Percentiles rank a stretch among this genome's conserved stretches.
phyloP scores from a whole-genome alignment of 768 basidiomycete species.

The Termitomyces sp. region DNA sequence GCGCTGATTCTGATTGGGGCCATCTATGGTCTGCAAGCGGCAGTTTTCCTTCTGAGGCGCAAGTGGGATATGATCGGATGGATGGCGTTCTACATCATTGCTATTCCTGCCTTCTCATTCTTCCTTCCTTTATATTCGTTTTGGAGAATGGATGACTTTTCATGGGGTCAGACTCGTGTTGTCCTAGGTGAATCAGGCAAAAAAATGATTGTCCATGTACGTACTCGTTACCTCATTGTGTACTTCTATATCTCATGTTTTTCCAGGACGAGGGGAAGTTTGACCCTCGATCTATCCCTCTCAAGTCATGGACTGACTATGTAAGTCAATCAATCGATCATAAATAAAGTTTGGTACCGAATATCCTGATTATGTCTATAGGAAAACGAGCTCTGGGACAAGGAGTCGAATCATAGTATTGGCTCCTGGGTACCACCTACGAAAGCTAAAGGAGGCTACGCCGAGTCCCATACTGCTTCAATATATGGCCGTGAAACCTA shows the following conservation, averaged over 20 bases:
- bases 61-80: slow-evolving; percentile 99
- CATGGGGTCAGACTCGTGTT: slow-evolving; percentile 90
- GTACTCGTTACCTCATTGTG: slow-evolving; percentile 23
- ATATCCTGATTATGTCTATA: slow-evolving; percentile 24
- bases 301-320: slow-evolving; percentile 97
- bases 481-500: slow-evolving; percentile 86
- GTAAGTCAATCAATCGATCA: slow-evolving; percentile 39
- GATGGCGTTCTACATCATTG: slow-evolving; percentile 95
- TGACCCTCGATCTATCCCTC: slow-evolving; percentile 87
- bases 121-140: slow-evolving; percentile 92
- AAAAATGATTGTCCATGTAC: slow-evolving; percentile 91
- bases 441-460: slow-evolving; percentile 69
- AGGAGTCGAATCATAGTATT: slow-evolving; percentile 93
- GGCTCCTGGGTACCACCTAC: slow-evolving; percentile 88
- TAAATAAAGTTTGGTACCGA: background rate
- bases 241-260: slow-evolving; percentile 6
- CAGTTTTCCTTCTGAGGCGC: slow-evolving; percentile 88
- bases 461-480: slow-evolving; percentile 76
- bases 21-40: slow-evolving; percentile 90
- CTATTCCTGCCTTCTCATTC: slow-evolving; percentile 92
- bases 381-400: slow-evolving; percentile 98
- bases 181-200: slow-evolving; percentile 94
- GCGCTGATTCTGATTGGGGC: slow-evolving; percentile 93
- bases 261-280: slow-evolving; percentile 95
- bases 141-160: slow-evolving; percentile 99